phyloP scores from a whole-genome alignment of 768 basidiomycete species.

The Termitomyces sp. region DNA sequence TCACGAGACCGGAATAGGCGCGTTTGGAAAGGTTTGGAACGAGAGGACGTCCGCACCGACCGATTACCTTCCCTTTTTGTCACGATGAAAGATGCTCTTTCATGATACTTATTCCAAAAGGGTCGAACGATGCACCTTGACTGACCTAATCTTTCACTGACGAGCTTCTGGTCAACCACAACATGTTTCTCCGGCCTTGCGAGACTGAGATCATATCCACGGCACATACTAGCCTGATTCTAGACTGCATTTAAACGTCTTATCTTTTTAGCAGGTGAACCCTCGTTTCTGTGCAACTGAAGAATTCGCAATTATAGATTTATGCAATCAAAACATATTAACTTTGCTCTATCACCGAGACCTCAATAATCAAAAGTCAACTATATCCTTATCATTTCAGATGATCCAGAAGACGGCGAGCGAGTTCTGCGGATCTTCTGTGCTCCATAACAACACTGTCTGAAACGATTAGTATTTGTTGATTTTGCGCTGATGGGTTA shows the following conservation, averaged over 20 bases:
- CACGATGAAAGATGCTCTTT: no score
- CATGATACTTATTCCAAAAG: no score
- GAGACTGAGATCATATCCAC: not conserved
- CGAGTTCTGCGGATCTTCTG: not conserved
- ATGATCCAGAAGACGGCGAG: not conserved
- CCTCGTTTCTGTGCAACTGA: not conserved
- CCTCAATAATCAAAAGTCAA: not conserved
- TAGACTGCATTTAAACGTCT: not conserved
- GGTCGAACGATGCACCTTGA: no score
- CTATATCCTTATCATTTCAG: not conserved
- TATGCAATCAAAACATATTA: not conserved
- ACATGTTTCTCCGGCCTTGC: not conserved
- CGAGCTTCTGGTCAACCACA: not conserved
- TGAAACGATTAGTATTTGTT: not conserved
- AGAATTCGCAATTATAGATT: not conserved
- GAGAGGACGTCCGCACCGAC: no score
- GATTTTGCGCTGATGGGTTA: not conserved
- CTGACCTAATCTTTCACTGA: not conserved
- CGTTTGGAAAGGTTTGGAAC: no score
- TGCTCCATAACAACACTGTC: not conserved
- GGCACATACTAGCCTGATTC: not conserved
- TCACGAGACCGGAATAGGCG: conserved; percentile 6
- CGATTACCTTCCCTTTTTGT: no score
- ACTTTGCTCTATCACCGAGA: not conserved
- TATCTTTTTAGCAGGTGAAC: no score